phyloP scores from a whole-genome alignment of 2,329 filamentous ascomycete genomes.

The Lecanoromycetidae sp. region DNA sequence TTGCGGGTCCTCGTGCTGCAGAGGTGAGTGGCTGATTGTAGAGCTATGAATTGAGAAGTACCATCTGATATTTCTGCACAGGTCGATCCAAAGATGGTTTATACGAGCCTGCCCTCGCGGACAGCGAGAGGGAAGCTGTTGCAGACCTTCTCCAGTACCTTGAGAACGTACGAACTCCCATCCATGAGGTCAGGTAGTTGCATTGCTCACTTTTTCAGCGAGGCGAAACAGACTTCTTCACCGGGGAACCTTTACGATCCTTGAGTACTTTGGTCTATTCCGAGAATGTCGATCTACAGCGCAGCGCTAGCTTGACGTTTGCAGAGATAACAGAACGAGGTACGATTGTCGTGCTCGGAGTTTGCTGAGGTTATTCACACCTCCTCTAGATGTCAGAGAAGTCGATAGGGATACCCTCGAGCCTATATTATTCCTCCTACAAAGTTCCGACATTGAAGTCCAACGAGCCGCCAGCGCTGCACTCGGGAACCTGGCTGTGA shows the following conservation, averaged over 20 bases:
- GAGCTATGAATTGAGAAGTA: neutral
- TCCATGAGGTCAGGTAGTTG: no score
- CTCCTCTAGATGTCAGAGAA: slow-evolving; percentile 70
- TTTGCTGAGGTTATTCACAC: slow-evolving; percentile 16
- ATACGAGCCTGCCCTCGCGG: slow-evolving; percentile 78
- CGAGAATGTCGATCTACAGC: slow-evolving; percentile 94
- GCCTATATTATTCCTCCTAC: slow-evolving; percentile 86
- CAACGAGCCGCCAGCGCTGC: slow-evolving; percentile 93
- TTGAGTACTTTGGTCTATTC: slow-evolving; percentile 95
- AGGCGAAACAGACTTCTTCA: slow-evolving; percentile 96
- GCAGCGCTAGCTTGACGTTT: slow-evolving; percentile 95
- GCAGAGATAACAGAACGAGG: slow-evolving; percentile 97
- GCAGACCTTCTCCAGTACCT: slow-evolving; percentile 90
- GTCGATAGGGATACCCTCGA: slow-evolving; percentile 91
- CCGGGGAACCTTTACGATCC: slow-evolving; percentile 83
- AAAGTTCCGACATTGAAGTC: slow-evolving; percentile 92
- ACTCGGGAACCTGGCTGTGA: slow-evolving; percentile 89
- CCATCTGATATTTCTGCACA: slow-evolving; percentile 26
- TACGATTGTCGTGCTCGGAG: slow-evolving; percentile 36
- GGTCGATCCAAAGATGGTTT: slow-evolving; percentile 68
- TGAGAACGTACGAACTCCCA: slow-evolving; percentile 75
- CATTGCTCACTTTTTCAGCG: slow-evolving; percentile 46
- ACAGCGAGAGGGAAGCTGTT: slow-evolving; percentile 93
- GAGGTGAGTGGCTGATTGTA: slow-evolving; percentile 29
- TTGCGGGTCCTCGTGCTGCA: slow-evolving; percentile 52